Base-by-base conservation (phyloP, 495 filamentous ascomycete genomes). In the Glarea lozoyensis region DNA sequence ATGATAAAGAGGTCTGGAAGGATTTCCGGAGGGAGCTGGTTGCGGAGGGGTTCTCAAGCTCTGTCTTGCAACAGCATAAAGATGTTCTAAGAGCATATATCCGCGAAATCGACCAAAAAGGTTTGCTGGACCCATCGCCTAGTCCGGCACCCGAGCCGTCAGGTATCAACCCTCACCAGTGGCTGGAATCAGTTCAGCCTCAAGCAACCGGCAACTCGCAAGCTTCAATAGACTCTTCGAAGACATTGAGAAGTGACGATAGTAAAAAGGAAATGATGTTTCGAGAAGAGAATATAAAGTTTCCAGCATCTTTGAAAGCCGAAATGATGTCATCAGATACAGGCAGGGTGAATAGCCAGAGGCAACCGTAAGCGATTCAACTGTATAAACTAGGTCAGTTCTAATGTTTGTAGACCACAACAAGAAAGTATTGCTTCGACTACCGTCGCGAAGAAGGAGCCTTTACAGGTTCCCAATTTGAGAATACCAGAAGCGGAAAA, bases 31-130 rank as follows among this genome's bases (percentile, higher is more conserved):
- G 61, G n/a, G 73, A 73, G 48, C 54, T 79, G 15, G 59, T 72
- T 13, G 57, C 58, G 16, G 67, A 71, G 31, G 75, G 74, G 15
- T 75, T 77, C 48, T 67, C 66, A 2, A 61, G 60, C 42, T 59
- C 68, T 2, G 58, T 75, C 12, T 52, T 78, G 32, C 57, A 56
- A 36, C 64, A 67, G 35, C 66, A 77, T 52, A 70, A 72, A 70
- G 70, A 73, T 48, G 62, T 74, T 16, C 58, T 76, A 10, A 61
- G 67, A 43, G 70, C 72, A 23, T 74, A 75, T 47, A 74, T 76
- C 37, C 65, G 70, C 16, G 63, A 74, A 54, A 58, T 75, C 45
- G 65, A 75, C 27, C 54, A 57, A 41, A 41, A 57, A 19, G 54
- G 54, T 15, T 41, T 48, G 11, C 21, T 54, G 15, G 46, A 50